A percentile compares a stretch with the other conserved stretches of the same genome.
phyloP scores from a whole-genome alignment of 2,329 filamentous ascomycete species.

The Penicillium sp. region DNA sequence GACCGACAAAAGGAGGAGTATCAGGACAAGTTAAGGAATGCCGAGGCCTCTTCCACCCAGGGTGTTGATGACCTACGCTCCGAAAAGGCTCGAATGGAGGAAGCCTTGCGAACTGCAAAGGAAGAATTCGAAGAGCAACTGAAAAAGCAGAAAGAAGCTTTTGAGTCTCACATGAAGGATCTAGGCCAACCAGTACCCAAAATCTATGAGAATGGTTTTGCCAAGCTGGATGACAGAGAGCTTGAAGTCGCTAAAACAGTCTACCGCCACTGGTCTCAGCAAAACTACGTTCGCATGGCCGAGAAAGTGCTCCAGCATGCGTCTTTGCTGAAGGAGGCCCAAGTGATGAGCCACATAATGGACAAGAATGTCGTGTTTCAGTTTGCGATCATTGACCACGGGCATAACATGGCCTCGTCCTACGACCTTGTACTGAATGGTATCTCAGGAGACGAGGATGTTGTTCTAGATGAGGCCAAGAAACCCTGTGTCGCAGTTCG shows the following conservation, averaged over 20 bases:
- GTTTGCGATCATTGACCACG: conserved; percentile 81
- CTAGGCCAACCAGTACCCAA: conserved; percentile 54
- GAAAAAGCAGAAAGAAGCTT: conserved; percentile 71
- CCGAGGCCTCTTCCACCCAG: conserved; percentile 60
- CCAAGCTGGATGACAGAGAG: conserved; percentile 61
- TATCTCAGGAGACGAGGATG: conserved; percentile 74
- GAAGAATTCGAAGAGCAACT: conserved; percentile 83
- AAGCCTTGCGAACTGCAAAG: conserved; percentile 66
- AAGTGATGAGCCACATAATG: conserved; percentile 95
- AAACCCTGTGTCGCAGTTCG: conserved; percentile 92
- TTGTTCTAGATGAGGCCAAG: conserved; percentile 65
- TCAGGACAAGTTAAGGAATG: conserved; percentile 64
- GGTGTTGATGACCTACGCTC: conserved; percentile 71
- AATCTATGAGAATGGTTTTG: conserved; percentile 37
- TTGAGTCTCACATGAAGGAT: conserved; percentile 73
- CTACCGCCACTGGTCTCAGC: conserved; percentile 66
- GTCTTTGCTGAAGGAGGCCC: conserved; percentile 81
- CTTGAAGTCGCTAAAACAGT: conserved; percentile 59
- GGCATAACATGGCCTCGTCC: conserved; percentile 80
- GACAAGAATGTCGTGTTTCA: conserved; percentile 90
- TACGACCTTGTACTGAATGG: conserved; percentile 95
- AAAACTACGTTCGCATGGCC: conserved; percentile 87
- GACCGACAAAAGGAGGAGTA: conserved; percentile 79
- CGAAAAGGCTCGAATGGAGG: conserved; percentile 78
- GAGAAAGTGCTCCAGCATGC: conserved; percentile 84